These are phyloP conservation scores for Colletotrichum cuscutae DNA, from an alignment of 2,329 filamentous ascomycete species.

Conservation along the genomic window DNA sequence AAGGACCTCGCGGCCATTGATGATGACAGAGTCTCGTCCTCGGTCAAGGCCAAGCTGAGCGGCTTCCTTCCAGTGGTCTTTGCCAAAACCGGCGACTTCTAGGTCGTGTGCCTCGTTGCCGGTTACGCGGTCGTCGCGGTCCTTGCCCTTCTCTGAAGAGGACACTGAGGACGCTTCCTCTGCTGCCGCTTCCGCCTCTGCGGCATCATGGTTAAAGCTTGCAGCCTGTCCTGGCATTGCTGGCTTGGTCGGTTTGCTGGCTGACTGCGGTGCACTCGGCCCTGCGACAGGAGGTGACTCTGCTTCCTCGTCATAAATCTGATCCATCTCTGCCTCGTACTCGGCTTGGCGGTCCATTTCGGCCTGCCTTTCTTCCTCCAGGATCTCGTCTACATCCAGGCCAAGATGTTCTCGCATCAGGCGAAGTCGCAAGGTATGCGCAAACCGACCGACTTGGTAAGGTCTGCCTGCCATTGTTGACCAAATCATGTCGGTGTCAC, in stretches of 20 bases:
- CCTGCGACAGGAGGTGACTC: slow-evolving; percentile 37
- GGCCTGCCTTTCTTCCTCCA: slow-evolving; percentile 79
- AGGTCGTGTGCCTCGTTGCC: slow-evolving; percentile 71
- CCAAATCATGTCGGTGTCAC: slow-evolving; percentile 92
- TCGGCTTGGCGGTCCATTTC: slow-evolving; percentile 68
- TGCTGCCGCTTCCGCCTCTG: slow-evolving; percentile 58
- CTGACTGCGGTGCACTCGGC: slow-evolving; percentile 18
- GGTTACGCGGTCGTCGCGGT: slow-evolving; percentile 55
- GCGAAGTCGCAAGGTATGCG: slow-evolving; percentile 90
- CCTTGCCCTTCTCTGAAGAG: slow-evolving; percentile 45
- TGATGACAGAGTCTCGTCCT: slow-evolving; percentile 77
- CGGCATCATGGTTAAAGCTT: slow-evolving; percentile 81
- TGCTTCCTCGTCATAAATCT: slow-evolving; percentile 66
- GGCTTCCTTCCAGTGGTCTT: slow-evolving; percentile 78
- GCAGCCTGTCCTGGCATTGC: slow-evolving; percentile 25
- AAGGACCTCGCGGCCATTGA: slow-evolving; percentile 78
- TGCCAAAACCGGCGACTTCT: slow-evolving; percentile 82
- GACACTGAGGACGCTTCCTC: slow-evolving; percentile 38
- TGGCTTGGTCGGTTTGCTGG: slow-evolving; percentile 1
- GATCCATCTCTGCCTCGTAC: slow-evolving; percentile 70
- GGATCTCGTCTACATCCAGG: slow-evolving; percentile 91
- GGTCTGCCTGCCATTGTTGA: slow-evolving; percentile 91
- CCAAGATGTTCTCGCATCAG: slow-evolving; percentile 97
- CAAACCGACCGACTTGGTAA: slow-evolving; percentile 91
- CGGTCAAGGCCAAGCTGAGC: slow-evolving; percentile 68